These are phyloP conservation scores for Wickerhamiella bombiphila DNA, from an alignment of 805 yeast genomes.

Conservation along the genomic window DNA sequence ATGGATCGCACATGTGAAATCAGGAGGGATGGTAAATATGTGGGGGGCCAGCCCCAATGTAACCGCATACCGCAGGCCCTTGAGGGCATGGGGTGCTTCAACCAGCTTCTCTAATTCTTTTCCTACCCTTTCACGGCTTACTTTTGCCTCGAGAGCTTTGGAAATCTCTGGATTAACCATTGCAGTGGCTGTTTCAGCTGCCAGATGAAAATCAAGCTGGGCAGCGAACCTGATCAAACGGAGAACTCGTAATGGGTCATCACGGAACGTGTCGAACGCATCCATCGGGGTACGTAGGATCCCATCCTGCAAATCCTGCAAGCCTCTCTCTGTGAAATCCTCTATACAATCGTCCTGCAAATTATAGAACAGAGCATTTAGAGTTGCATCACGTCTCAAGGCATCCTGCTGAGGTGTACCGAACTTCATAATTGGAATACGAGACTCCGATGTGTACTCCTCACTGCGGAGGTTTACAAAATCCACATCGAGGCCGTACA, in stretches of 20 bases:
- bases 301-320: constrained; percentile 55
- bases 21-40: constrained; percentile 31
- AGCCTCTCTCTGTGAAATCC: constrained; percentile 68
- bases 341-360: constrained; percentile 55
- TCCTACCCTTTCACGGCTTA: constrained; percentile 83
- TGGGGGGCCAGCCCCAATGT: constrained; percentile 40
- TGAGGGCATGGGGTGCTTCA: constrained; percentile 43
- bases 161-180: constrained; percentile 51
- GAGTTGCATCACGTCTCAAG: constrained; percentile 82
- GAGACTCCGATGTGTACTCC: constrained; percentile 57
- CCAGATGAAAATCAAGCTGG: constrained; percentile 56
- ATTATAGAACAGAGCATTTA: constrained; percentile 85
- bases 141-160: constrained; percentile 48
- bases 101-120: constrained; percentile 68
- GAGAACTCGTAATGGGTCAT: constrained; percentile 85
- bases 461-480: constrained; percentile 86
- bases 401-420: constrained; percentile 95
- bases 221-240: constrained; percentile 78
- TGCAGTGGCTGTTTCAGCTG: constrained; percentile 37
- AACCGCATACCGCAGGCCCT: constrained; percentile 48
- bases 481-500: constrained; percentile 77
- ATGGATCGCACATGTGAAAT: background rate
- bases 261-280: constrained; percentile 73
- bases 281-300: constrained; percentile 75
- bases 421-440: constrained; percentile 70